Conservation (phyloP, 169 alveolate genomes). For the Plasmodium relictum region DNA sequence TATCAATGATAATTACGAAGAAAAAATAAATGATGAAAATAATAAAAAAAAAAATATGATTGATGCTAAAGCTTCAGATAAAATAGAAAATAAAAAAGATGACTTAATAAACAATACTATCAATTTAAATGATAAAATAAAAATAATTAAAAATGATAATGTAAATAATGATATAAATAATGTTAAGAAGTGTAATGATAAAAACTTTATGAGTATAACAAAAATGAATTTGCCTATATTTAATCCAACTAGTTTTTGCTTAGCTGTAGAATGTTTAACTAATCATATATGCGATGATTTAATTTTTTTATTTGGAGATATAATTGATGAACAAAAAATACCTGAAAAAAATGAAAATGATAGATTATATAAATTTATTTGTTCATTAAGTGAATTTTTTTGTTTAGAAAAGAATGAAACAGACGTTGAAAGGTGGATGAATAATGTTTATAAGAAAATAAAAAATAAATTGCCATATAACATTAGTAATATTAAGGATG, state of each 20-base stretch:
- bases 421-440: conserved; percentile 74
- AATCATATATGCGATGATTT: conserved; percentile 70
- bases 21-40: not conserved
- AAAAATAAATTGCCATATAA: conserved; percentile 54
- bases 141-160: not conserved
- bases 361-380: conserved; percentile 68
- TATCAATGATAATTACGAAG: conserved; percentile 6
- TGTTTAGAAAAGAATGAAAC: conserved; percentile 48
- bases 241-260: conserved; percentile 67
- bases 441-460: conserved; percentile 46
- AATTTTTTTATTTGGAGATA: conserved; percentile 59
- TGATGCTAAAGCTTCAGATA: not conserved
- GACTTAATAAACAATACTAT: too few species aligned
- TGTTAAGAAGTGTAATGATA: conserved; percentile 4
- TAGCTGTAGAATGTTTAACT: conserved; percentile 64
- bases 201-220: conserved; percentile 48
- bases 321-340: conserved; percentile 29
- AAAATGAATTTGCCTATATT: conserved; percentile 72
- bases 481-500: conserved; percentile 23
- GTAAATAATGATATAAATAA: not conserved
- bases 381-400: conserved; percentile 55
- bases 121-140: not conserved
- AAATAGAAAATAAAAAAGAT: not conserved
- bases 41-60: not conserved
- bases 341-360: conserved; percentile 45